Conservation (phyloP, 108 stramenopile genomes). For the Skeletonema menzelii region DNA sequence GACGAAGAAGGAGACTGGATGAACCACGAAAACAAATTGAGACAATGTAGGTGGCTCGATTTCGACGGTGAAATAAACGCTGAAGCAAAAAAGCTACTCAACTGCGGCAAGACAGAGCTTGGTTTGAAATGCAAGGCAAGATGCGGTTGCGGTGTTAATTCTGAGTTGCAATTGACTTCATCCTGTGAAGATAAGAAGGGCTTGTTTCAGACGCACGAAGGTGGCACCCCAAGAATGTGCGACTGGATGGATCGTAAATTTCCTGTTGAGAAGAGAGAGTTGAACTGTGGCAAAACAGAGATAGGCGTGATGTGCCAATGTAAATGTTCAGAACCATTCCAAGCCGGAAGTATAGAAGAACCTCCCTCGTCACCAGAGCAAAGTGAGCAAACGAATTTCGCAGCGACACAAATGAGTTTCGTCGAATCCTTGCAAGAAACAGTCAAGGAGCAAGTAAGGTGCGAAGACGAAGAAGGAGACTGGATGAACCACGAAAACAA, state of each 20-base stretch:
- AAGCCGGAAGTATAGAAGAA: neutral
- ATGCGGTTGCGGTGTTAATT: neutral
- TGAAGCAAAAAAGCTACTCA: conserved; percentile 35
- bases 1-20: neutral
- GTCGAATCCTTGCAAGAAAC: neutral
- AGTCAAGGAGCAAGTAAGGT: neutral
- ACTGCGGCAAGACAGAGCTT: conserved; percentile 36
- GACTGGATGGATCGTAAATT: conserved; percentile 16
- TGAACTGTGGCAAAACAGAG: conserved; percentile 26
- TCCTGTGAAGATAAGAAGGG: conserved; percentile 10
- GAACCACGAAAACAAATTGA: neutral
- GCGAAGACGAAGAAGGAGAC: neutral
- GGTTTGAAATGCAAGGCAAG: conserved; percentile 25
- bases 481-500: neutral
- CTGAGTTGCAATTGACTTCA: neutral
- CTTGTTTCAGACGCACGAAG: conserved; percentile 7
- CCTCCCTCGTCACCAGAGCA: too few species aligned
- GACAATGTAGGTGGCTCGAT: conserved; percentile 38
- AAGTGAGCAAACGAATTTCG: too few species aligned
- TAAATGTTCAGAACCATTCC: conserved; percentile 2
- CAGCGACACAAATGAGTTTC: too few species aligned
- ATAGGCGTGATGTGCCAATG: conserved; percentile 21
- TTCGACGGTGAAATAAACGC: conserved; percentile 7
- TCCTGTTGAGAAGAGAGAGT: conserved; percentile 10
- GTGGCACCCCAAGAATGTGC: neutral